These are phyloP conservation scores for Thecaphora frezii DNA, from an alignment of 1,284 basidiomycete genomes.

Conservation along the genomic window DNA sequence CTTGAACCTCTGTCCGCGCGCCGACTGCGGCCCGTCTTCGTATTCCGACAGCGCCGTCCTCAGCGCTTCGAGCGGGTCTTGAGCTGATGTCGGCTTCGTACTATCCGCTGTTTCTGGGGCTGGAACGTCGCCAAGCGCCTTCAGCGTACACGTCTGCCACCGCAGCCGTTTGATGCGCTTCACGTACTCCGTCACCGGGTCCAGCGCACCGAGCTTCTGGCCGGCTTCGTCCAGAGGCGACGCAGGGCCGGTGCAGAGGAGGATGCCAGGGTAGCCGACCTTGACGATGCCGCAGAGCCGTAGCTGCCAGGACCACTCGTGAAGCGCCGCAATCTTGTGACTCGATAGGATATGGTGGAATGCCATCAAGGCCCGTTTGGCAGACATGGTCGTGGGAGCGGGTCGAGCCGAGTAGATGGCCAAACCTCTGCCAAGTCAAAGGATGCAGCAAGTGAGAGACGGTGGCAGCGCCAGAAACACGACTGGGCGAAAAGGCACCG, in stretches of 20 bases:
- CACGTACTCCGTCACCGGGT: slow-evolving; percentile 15
- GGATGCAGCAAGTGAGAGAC: too few species aligned
- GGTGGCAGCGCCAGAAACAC: too few species aligned
- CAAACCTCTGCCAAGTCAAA: too few species aligned
- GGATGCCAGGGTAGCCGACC: slow-evolving; percentile 13
- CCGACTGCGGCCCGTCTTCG: background rate
- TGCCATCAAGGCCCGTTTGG: slow-evolving; percentile 10
- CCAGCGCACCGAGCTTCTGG: too few species aligned
- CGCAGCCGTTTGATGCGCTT: slow-evolving; percentile 11
- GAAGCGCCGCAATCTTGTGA: slow-evolving; percentile 11
- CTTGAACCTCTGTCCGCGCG: background rate
- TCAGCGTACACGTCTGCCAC: slow-evolving; percentile 1
- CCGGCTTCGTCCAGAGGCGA: background rate
- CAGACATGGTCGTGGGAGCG: background rate
- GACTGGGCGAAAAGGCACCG: too few species aligned
- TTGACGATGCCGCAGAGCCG: slow-evolving; percentile 14
- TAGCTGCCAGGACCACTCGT: slow-evolving; percentile 13
- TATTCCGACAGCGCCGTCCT: background rate
- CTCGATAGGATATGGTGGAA: slow-evolving; percentile 19
- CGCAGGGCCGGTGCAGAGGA: slow-evolving; percentile 6
- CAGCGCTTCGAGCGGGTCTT: background rate
- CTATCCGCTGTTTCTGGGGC: too few species aligned
- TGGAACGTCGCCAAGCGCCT: background rate
- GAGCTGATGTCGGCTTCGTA: background rate
- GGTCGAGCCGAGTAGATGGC: too few species aligned